phyloP scores from a whole-genome alignment of 495 filamentous ascomycete species.

The Platismatia glauca region DNA sequence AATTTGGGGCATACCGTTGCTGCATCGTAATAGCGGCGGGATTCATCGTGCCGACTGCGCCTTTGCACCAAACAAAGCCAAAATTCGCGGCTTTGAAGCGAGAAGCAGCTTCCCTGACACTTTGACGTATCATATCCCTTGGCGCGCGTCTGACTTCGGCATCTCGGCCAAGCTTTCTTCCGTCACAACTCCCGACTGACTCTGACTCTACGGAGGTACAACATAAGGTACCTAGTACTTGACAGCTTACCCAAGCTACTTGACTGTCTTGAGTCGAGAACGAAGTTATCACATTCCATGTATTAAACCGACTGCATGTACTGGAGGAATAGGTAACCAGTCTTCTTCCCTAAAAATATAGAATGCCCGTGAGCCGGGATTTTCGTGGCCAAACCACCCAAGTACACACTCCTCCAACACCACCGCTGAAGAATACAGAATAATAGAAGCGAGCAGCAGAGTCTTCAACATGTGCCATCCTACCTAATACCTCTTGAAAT shows the following conservation, averaged over 20 bases:
- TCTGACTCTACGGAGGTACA: no score
- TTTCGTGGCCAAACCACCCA: not conserved
- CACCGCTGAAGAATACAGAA: slow-evolving; percentile 19
- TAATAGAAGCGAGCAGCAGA: not conserved
- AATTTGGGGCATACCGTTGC: slow-evolving; percentile 16
- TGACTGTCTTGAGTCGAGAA: no score
- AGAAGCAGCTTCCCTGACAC: slow-evolving; percentile 6
- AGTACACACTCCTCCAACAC: slow-evolving; percentile 18
- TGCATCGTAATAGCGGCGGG: slow-evolving; percentile 18
- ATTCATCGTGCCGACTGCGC: slow-evolving; percentile 18
- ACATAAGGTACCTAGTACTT: no score
- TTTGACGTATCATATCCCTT: slow-evolving; percentile 13
- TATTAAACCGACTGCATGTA: not conserved
- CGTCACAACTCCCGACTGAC: not conserved
- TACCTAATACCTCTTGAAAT: slow-evolving; percentile 20
- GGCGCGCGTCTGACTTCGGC: not conserved
- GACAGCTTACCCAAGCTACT: no score
- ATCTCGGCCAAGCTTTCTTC: not conserved
- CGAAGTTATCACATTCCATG: no score
- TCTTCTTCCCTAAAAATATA: not conserved
- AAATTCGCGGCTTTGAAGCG: not conserved
- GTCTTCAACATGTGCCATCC: not conserved
- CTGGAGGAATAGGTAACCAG: not conserved
- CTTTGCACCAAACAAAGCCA: slow-evolving; percentile 6
- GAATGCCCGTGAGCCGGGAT: not conserved